Percentiles rank a stretch among this genome's conserved stretches.
These are phyloP conservation scores for Balakata baccata DNA, from an alignment of 345 rosid species.

Conservation along the genomic window DNA sequence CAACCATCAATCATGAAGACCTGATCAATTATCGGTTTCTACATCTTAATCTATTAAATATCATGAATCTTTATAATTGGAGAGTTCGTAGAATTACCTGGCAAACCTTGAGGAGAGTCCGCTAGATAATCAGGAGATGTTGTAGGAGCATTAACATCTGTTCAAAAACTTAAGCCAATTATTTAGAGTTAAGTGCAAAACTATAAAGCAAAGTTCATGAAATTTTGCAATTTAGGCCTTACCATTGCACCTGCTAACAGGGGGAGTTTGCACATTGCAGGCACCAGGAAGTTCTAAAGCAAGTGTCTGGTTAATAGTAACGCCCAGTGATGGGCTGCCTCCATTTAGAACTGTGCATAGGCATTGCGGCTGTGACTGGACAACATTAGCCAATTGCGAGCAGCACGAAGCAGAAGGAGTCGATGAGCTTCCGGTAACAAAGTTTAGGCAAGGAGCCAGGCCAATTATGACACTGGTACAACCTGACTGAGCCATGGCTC, in stretches of 20 bases:
- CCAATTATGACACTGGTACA: slow-evolving; percentile 41
- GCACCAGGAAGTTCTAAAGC: slow-evolving; percentile 50
- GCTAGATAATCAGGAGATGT: not conserved
- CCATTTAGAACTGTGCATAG: slow-evolving; percentile 44
- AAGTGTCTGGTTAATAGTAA: slow-evolving; percentile 45
- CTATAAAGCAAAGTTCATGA: not conserved
- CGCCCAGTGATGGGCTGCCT: slow-evolving; percentile 39
- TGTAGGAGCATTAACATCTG: slow-evolving; percentile 7
- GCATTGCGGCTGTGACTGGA: slow-evolving; percentile 46
- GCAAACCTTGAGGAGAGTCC: slow-evolving; percentile 27
- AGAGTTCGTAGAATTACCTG: not conserved
- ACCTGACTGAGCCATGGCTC: slow-evolving; percentile 37
- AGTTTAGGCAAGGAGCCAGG: slow-evolving; percentile 45
- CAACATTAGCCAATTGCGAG: slow-evolving; percentile 50
- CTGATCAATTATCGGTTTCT: too few species aligned
- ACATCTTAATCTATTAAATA: too few species aligned
- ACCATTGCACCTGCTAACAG: slow-evolving; percentile 49
- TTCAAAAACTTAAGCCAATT: not conserved
- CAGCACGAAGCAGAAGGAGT: slow-evolving; percentile 56
- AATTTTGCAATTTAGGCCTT: not conserved
- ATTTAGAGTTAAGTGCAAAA: not conserved
- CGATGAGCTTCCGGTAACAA: slow-evolving; percentile 37
- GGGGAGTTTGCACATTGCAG: slow-evolving; percentile 53
- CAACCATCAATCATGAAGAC: not conserved
- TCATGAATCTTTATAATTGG: too few species aligned